phyloP scores from a whole-genome alignment of 306 rosid species.

The Oxytropis ochrocephala region DNA sequence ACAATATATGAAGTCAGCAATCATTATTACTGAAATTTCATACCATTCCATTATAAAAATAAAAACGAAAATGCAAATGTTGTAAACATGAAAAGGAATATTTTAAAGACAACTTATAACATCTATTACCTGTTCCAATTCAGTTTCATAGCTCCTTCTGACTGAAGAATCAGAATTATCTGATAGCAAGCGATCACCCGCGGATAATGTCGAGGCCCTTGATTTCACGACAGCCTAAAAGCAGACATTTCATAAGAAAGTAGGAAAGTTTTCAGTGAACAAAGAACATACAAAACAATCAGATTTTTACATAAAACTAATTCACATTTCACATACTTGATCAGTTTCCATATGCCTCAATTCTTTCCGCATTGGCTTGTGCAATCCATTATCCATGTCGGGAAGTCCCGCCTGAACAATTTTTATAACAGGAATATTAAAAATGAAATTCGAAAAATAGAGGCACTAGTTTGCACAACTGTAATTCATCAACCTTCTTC shows the following conservation, averaged over 20 bases:
- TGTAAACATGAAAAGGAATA: background rate
- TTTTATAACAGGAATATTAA: constrained; percentile 17
- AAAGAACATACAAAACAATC: constrained; percentile 4
- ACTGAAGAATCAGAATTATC: constrained; percentile 49
- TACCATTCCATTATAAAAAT: background rate
- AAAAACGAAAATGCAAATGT: background rate
- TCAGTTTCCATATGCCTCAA: constrained; percentile 62
- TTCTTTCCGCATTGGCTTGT: constrained; percentile 60
- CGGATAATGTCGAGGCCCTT: constrained; percentile 38
- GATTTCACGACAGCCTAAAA: constrained; percentile 54
- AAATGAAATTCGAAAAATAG: constrained; percentile 6
- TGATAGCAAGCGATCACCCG: constrained; percentile 31
- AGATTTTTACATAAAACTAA: constrained; percentile 5
- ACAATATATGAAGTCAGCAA: background rate
- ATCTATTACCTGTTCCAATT: constrained; percentile 68
- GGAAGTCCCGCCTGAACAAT: constrained; percentile 50
- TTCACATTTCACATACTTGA: constrained; percentile 45
- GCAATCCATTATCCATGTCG: constrained; percentile 38
- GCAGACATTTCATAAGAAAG: constrained; percentile 11
- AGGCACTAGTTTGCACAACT: background rate
- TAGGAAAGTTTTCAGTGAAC: constrained; percentile 4
- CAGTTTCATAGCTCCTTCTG: constrained; percentile 59
- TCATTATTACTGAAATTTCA: background rate
- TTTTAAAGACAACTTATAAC: background rate
- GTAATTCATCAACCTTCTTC: constrained; percentile 50